A percentile compares a stretch with the other conserved stretches of the same genome.
Conservation (phyloP, 2,329 filamentous ascomycete genomes). For the Lizonia empirigonia region DNA sequence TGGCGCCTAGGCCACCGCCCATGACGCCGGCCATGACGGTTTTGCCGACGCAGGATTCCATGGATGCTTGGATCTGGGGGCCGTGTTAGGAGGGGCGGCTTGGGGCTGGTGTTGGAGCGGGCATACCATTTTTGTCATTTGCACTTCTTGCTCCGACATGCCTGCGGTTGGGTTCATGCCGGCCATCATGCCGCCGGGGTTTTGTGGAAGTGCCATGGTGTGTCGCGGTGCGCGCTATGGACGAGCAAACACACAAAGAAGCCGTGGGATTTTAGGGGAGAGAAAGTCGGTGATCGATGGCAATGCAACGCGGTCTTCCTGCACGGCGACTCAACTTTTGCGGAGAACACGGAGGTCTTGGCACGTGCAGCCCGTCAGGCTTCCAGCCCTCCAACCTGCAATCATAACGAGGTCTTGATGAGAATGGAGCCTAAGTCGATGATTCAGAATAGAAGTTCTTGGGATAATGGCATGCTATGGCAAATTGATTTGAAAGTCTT, state of each 20-base stretch:
- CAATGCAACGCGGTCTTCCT: constrained; percentile 2
- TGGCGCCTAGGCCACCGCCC: constrained; percentile 90
- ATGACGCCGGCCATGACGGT: constrained; percentile 87
- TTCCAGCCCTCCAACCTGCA: too few relatives aligned
- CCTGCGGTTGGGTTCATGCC: constrained; percentile 45
- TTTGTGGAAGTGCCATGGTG: constrained; percentile 43
- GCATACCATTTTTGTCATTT: constrained; percentile 56
- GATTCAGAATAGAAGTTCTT: not conserved
- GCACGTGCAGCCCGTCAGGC: constrained; percentile 12
- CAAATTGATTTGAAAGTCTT: constrained; percentile 1
- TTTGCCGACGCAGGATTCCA: constrained; percentile 93
- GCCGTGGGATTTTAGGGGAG: not conserved
- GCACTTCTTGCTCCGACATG: constrained; percentile 53
- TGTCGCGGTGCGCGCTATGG: not conserved
- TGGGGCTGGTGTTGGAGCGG: not conserved
- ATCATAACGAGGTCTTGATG: too few relatives aligned
- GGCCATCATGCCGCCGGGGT: constrained; percentile 29
- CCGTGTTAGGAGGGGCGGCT: constrained; percentile 3
- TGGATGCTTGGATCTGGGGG: constrained; percentile 74
- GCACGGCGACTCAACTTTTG: constrained; percentile 35
- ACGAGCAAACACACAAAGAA: not conserved
- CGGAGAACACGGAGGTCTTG: constrained; percentile 42
- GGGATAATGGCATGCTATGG: not conserved
- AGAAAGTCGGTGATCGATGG: not conserved
- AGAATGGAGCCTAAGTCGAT: too few relatives aligned